phyloP scores from a whole-genome alignment of 1,284 basidiomycete species.

The Afroboletus lepidellus region DNA sequence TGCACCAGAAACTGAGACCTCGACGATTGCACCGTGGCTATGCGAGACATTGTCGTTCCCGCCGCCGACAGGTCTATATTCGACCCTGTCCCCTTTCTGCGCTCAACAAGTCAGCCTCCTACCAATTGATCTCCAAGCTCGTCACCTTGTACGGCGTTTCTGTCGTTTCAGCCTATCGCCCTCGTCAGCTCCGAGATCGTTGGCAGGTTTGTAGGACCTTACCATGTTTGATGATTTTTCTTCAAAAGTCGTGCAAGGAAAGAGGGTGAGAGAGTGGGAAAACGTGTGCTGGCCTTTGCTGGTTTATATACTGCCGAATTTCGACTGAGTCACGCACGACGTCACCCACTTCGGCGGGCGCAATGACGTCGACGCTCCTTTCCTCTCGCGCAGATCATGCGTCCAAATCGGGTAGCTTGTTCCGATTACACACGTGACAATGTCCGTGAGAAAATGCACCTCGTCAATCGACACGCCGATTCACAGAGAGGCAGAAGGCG shows the following conservation, averaged over 20 bases:
- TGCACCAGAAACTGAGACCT: constrained; percentile 32
- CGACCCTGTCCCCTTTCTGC: constrained; percentile 42
- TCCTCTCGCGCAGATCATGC: background rate
- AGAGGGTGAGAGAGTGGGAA: background rate
- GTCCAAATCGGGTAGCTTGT: constrained; percentile 1
- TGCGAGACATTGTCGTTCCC: constrained; percentile 39
- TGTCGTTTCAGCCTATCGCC: constrained; percentile 17
- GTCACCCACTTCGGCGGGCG: constrained; percentile 5
- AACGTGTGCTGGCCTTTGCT: background rate
- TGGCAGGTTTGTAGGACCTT: background rate
- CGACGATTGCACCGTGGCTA: constrained; percentile 38
- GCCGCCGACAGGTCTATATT: constrained; percentile 46
- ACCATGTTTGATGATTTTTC: constrained; percentile 14
- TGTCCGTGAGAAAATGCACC: constrained; percentile 6
- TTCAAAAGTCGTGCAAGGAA: background rate
- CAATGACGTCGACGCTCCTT: constrained; percentile 23
- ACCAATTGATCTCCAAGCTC: no score
- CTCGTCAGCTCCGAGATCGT: constrained; percentile 3
- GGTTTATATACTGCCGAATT: constrained; percentile 16
- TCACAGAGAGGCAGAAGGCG: background rate
- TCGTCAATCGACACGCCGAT: background rate
- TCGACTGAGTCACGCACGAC: constrained; percentile 16
- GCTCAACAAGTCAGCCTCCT: constrained; percentile 3
- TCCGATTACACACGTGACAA: constrained; percentile 12
- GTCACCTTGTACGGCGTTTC: constrained; percentile 26